A percentile compares a stretch with the other conserved stretches of the same genome.
Conservation (phyloP, 139 green algal species). For the Picochlorum sp. region DNA sequence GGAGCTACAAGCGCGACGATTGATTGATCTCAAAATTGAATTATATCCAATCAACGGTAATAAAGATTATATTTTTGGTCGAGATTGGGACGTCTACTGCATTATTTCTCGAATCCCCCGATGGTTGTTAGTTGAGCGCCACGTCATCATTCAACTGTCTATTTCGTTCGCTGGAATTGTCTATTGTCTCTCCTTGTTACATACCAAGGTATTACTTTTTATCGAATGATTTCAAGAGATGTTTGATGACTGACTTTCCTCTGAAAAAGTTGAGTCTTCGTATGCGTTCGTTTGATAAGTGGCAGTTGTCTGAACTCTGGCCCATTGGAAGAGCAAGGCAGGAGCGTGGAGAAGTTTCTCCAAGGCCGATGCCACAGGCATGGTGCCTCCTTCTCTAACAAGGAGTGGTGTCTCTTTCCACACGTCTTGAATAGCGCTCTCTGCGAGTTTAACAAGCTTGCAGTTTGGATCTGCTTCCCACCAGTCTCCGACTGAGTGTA, state of each 20-base stretch:
- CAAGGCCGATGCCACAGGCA: constrained; percentile 80
- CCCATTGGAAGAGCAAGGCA: constrained; percentile 85
- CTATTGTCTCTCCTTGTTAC: neutral
- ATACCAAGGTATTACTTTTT: neutral
- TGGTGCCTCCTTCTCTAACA: constrained; percentile 75
- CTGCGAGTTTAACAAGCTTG: constrained; percentile 62
- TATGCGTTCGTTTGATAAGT: constrained; percentile 88
- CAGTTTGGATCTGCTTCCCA: constrained; percentile 71
- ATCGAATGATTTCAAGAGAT: constrained; percentile 51
- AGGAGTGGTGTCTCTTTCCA: constrained; percentile 71
- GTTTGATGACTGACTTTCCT: constrained; percentile 74
- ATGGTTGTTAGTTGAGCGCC: too few relatives aligned
- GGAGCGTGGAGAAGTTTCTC: constrained; percentile 78
- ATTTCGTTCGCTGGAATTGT: too few relatives aligned
- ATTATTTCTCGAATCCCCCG: too few relatives aligned
- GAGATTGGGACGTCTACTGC: too few relatives aligned
- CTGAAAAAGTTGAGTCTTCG: constrained; percentile 66
- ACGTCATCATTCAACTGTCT: too few relatives aligned
- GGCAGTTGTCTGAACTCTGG: constrained; percentile 73
- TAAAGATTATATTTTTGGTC: too few relatives aligned
- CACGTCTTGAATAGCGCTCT: constrained; percentile 58
- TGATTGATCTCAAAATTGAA: too few relatives aligned
- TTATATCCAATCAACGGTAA: too few relatives aligned
- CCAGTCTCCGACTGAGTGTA: constrained; percentile 76
- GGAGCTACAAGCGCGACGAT: too few relatives aligned